Conservation (phyloP, 75 land plant species). For the Chamaecyparis obtusa region DNA sequence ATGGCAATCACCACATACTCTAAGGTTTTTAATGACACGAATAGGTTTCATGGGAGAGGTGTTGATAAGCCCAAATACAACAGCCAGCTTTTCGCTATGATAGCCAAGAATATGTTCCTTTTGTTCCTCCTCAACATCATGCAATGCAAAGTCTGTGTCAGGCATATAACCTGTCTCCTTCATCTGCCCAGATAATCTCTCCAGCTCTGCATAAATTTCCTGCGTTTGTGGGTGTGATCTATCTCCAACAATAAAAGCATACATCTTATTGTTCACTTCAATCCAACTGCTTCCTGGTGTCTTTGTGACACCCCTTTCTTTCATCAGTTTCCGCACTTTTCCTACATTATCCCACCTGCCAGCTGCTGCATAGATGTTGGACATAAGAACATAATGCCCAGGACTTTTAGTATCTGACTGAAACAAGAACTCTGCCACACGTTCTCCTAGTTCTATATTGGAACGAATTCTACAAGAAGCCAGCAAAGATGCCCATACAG, state of each 20-base stretch:
- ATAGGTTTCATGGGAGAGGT: background rate
- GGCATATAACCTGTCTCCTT: conserved; percentile 4
- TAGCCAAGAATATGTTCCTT: background rate
- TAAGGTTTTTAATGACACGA: conserved; percentile 13
- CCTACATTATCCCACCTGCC: conserved; percentile 23
- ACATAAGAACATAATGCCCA: conserved; percentile 10
- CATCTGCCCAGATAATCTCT: background rate
- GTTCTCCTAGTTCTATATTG: conserved; percentile 19
- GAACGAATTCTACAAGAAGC: conserved; percentile 22
- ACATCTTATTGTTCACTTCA: background rate
- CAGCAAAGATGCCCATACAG: conserved; percentile 32
- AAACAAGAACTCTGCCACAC: conserved; percentile 15
- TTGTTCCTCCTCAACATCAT: conserved; percentile 14
- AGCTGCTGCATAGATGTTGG: conserved; percentile 15
- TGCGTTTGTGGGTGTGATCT: background rate
- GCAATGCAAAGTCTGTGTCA: background rate
- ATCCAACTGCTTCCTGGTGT: conserved; percentile 11
- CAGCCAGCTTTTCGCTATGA: conserved; percentile 20
- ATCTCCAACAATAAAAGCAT: background rate
- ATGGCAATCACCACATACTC: conserved; percentile 19
- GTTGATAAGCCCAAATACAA: conserved; percentile 16
- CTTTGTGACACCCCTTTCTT: background rate
- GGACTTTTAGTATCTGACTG: conserved; percentile 12
- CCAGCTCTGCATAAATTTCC: background rate
- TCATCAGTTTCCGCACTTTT: background rate